Base-by-base conservation (phyloP, 805 yeast species). In the Saturnispora mendoncae region DNA sequence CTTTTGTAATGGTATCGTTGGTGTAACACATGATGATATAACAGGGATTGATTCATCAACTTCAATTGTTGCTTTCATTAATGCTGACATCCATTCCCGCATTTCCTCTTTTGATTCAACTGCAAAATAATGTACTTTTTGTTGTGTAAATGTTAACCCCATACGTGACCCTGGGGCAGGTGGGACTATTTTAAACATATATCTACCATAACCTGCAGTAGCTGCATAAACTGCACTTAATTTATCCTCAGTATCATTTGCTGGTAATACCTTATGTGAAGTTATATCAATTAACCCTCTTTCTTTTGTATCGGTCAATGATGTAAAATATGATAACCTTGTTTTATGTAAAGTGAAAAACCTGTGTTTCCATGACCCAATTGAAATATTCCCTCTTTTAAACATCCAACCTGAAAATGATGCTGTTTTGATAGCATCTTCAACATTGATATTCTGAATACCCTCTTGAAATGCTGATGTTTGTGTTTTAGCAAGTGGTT, bases 81-180 rank as follows among this genome's bases (percentile, higher is more conserved):
- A 67, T 0, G 96, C 94, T 40, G 87, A 83, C 78, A 88, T 78
- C 99, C 99, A 92, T 2, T 72, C 74, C 56, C 95, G 72, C 95
- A 90, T 83, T 48, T 90, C 97, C 38, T 86, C 95, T 43, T 71
- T 75, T 0, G 85, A 72, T 38, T 92, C 97, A 33, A 90, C 96
- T 0, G 97, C 97, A 70, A 92, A 92, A 60, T 82, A 92, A 55
- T 92, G 98, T 6, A 87, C 84, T 50, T 87, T 85, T 23, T 95
- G 98, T 49, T 88, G 95, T 0, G 99, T 92, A 60, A 92, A 92
- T 0, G 95, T 88, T 43, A 92, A 74, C 0, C 97, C 97, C 63
- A 88, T 90, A 50, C 81, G 80, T 40, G 90, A 84, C 0, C 99
- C 99, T 0, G 97, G 97, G 2, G 94, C 95, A 0, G 99, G 99